Evolutionary conservation across 2,329 filamentous ascomycete genomes (phyloP), one percentile per base, ranked within the genome.

Genomic region (Talaromyces pinophilus): DNA sequence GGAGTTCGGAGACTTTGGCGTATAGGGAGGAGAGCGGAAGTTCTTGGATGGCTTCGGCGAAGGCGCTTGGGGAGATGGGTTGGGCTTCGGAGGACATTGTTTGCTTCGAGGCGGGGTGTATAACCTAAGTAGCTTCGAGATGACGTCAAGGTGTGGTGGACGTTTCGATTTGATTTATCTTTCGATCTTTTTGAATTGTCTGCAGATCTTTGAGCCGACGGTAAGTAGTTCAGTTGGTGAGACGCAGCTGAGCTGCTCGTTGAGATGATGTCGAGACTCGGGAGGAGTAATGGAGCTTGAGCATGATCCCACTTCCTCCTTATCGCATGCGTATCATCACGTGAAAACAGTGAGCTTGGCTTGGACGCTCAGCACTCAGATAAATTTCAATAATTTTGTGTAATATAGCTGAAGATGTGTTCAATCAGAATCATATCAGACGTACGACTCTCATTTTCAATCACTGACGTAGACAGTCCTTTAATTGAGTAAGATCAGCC

Each of bases 1-100:
- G 80, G 10, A 90, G 80, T 72, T 90, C 87, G 66, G 83, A 81
- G 65, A 84, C 84, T 80, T 89, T 89, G 73, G 82, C 79, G 78
- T 88, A 86, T 33, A 90, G 78, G 22, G 84, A 81, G 67, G 85
- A 82, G 69, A 88, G 77, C 10, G 86, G 83, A 7, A 90, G 84
- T 66, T 84, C 82, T 71, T 82, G 77, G 70, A 90, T 82, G 22
- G 87, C 87, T 69, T 81, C 76, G 63, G 83, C 81, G 73, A 87
- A 87, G 67, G 80, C 81, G 38, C 75, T 72, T n/a, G 81, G 74
- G 25, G 80, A 76, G 68, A 87, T 87, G 35, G 85, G 84, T 17
- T 72, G 71, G 11, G 82, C 70, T 72, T 80, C 76, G 48, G 80
- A 72, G 46, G 85, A 85, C 85, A 87, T 87, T 42, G 10, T 59